Conservation (phyloP, 2,329 filamentous ascomycete genomes). For the Diaporthe australafricana region DNA sequence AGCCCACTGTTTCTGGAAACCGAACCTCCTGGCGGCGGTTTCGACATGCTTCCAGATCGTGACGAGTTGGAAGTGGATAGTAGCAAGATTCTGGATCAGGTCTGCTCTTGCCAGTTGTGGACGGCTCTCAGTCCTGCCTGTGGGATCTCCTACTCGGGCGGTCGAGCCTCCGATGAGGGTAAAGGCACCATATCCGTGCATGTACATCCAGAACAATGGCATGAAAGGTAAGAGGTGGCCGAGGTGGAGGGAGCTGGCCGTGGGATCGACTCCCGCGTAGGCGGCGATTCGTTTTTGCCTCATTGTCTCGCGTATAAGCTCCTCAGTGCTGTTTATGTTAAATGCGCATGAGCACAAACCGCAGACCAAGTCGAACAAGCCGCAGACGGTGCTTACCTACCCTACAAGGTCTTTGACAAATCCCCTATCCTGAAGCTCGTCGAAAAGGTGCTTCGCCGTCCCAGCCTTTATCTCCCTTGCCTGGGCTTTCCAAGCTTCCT, state of each 20-base stretch:
- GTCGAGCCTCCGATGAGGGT: constrained; percentile 81
- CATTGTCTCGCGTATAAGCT: constrained; percentile 72
- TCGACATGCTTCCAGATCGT: constrained; percentile 82
- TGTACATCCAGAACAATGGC: constrained; percentile 86
- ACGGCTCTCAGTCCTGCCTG: constrained; percentile 73
- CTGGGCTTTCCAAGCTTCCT: constrained; percentile 59
- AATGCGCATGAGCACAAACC: not conserved
- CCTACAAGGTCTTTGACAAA: constrained; percentile 80
- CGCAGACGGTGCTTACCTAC: constrained; percentile 57
- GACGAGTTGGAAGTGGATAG: constrained; percentile 77
- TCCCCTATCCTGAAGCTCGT: constrained; percentile 77
- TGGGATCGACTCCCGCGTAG: constrained; percentile 87
- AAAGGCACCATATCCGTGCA: constrained; percentile 77
- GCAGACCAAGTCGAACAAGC: not conserved
- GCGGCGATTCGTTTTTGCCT: constrained; percentile 74
- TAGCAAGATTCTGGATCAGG: constrained; percentile 72
- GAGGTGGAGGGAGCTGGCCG: constrained; percentile 81
- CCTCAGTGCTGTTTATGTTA: constrained; percentile 36
- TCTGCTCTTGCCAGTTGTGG: constrained; percentile 62
- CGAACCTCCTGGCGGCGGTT: constrained; percentile 71
- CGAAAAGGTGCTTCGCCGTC: constrained; percentile 66
- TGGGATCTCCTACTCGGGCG: constrained; percentile 83
- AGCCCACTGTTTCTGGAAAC: constrained; percentile 71
- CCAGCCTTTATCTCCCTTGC: constrained; percentile 63
- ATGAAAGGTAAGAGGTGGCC: constrained; percentile 86